Evolutionary conservation across 2,329 filamentous ascomycete genomes (phyloP).

Genomic region (Westerdykella sp.): DNA sequence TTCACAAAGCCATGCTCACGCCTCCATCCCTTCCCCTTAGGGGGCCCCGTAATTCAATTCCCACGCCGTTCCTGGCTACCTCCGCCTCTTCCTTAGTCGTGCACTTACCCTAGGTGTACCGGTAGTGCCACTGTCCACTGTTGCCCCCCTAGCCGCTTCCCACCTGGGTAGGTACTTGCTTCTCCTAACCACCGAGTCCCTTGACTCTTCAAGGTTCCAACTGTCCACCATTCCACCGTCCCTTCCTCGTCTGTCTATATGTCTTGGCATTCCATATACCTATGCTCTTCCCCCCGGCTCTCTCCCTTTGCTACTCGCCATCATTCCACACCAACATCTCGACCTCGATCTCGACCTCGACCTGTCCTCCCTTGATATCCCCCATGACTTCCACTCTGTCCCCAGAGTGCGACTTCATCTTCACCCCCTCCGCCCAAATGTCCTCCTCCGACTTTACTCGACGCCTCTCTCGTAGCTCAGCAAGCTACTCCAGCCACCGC

Average conservation of each 20-base stretch:
- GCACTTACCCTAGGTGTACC: conserved; percentile 9
- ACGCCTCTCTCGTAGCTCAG: conserved; percentile 30
- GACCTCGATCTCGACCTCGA: neutral
- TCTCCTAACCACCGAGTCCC: conserved; percentile 12
- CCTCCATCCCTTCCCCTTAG: conserved; percentile 7
- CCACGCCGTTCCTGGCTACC: conserved; percentile 31
- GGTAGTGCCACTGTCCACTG: neutral
- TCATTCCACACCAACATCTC: conserved; percentile 6
- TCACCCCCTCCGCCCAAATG: conserved; percentile 24
- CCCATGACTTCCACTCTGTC: conserved; percentile 15
- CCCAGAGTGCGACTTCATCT: conserved; percentile 10
- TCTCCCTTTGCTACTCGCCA: conserved; percentile 9
- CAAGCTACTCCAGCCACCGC: conserved; percentile 20
- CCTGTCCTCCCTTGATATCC: conserved; percentile 4
- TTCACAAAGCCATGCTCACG: conserved; percentile 24
- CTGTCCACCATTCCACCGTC: conserved; percentile 18
- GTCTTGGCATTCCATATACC: conserved; percentile 36
- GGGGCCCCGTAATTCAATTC: conserved; percentile 26
- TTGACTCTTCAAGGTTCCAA: neutral
- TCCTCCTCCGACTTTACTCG: conserved; percentile 22
- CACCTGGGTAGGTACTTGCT: conserved; percentile 22
- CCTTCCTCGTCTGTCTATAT: conserved; percentile 31
- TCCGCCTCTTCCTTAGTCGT: conserved; percentile 26
- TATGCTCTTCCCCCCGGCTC: conserved; percentile 23
- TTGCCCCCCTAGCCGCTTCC: conserved; percentile 22